These are phyloP conservation scores for Cystoderma amianthinum DNA, from an alignment of 768 basidiomycete species.

Conservation along the genomic window DNA sequence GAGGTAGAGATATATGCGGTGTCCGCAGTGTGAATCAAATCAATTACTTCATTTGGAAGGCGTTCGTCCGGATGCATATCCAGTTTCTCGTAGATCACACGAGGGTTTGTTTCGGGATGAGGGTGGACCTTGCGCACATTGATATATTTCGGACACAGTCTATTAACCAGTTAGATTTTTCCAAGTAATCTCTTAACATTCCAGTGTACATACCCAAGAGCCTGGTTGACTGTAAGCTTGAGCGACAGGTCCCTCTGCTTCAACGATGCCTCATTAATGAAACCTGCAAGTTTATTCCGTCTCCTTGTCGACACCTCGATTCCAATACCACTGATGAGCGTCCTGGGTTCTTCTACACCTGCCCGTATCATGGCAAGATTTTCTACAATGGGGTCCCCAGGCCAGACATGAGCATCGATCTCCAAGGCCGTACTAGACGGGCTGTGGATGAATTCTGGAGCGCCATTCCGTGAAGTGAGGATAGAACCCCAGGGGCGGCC, in stretches of 20 bases:
- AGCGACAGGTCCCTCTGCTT: constrained; percentile 16
- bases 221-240: constrained; percentile 30
- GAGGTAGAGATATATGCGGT: constrained; percentile 35
- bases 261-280: constrained; percentile 8
- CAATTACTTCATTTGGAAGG: constrained; percentile 31
- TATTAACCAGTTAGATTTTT: constrained; percentile 8
- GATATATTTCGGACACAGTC: constrained; percentile 54
- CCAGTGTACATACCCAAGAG: constrained; percentile 28
- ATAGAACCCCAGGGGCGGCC: constrained; percentile 25
- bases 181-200: not conserved
- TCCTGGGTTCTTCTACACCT: constrained; percentile 6
- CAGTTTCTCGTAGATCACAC: constrained; percentile 18
- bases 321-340: constrained; percentile 37
- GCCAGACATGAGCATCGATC: constrained; percentile 18
- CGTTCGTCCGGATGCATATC: constrained; percentile 19
- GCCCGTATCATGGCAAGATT: constrained; percentile 10
- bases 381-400: constrained; percentile 29
- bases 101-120: constrained; percentile 22
- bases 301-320: constrained; percentile 37
- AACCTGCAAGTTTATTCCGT: constrained; percentile 43
- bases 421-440: constrained; percentile 12
- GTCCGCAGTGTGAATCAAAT: constrained; percentile 31
- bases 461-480: constrained; percentile 17
- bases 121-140: constrained; percentile 34
- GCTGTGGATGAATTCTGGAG: constrained; percentile 18